Conservation (phyloP, 2,329 filamentous ascomycete species). For the Ophiostoma triangulosporum region DNA sequence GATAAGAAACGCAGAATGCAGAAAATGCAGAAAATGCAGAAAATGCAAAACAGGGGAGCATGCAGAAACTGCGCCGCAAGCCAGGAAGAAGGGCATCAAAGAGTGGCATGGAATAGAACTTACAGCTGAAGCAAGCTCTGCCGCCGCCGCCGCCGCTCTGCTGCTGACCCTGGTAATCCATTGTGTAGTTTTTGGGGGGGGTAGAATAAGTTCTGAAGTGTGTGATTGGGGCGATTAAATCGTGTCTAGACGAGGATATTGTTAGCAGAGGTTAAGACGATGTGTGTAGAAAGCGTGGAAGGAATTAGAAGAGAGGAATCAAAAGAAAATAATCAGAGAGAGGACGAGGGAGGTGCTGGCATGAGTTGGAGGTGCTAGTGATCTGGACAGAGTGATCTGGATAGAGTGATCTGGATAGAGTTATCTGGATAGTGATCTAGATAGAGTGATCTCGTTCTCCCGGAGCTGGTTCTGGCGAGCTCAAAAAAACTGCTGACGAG, state of each 20-base stretch:
- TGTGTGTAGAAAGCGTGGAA: neutral
- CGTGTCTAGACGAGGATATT: neutral
- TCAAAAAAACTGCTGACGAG: too few relatives aligned
- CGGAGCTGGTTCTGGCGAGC: neutral
- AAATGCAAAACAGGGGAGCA: neutral
- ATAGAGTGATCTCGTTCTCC: neutral
- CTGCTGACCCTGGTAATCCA: constrained; percentile 16
- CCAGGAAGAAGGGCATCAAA: neutral
- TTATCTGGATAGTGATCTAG: too few relatives aligned
- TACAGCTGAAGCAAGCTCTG: constrained; percentile 16
- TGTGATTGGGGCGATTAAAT: neutral
- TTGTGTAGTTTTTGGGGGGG: constrained; percentile 5
- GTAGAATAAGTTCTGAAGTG: neutral
- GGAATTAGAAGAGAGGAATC: neutral
- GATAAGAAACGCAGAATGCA: neutral
- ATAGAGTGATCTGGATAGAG: too few relatives aligned
- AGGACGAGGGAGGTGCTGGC: too few relatives aligned
- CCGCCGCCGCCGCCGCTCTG: constrained; percentile 9
- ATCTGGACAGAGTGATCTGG: too few relatives aligned
- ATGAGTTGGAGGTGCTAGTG: too few relatives aligned
- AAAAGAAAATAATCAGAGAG: neutral
- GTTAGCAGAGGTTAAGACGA: neutral
- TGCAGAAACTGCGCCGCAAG: neutral
- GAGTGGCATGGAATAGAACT: constrained; percentile 12
- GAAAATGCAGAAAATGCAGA: neutral